Evolutionary conservation across 2,329 filamentous ascomycete genomes (phyloP), one percentile per base, ranked within the genome.

Genomic region (Colletotrichum caudatum): DNA sequence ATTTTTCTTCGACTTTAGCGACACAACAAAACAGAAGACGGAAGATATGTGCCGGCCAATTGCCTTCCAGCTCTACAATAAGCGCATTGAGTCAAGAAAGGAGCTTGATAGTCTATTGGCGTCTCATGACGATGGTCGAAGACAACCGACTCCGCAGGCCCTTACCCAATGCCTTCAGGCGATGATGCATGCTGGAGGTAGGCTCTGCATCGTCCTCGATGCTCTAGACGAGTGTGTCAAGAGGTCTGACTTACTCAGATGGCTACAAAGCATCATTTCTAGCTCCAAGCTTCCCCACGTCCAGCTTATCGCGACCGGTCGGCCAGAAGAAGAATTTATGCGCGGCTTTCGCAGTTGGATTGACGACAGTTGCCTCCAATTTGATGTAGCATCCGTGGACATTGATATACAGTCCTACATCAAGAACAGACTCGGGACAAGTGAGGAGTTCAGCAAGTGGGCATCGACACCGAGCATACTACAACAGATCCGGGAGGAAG

Each of bases 1-100:
- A 2, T 75, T 76, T 41, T 77, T 74, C 56, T 78, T 76, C 35
- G 74, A 77, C 59, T 77, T 77, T 35, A 74, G 44, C 20, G 74
- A 78, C 3, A 26, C 12, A 0, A 60, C 3, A 1, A 77, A 78
- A 23, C 74, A 78, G 35, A 75, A 23, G 1, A 5, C 74, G 0
- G 53, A 75, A 2, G 62, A 61, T 0, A 57, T 76, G 0, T 2
- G 75, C 0, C 71, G 69, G 9, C 77, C 75, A 6, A 48, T 77
- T 9, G 72, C 62, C 2, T 64, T 66, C 14, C 74, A 76, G 39
- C 54, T 76, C 51, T 76, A 5, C 74, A 83, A 5, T 23, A 69
- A 53, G 11, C 9, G 12, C 8, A 44, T 7, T 8, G 18, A 39
- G 37, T 48, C 18, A 16, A 14, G 29, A 37, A 20, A 4, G 14